Percentiles rank a stretch among this genome's conserved stretches.
Evolutionary conservation across 495 filamentous ascomycete species (phyloP).

Genomic region (Friedmanniomyces simplex): DNA sequence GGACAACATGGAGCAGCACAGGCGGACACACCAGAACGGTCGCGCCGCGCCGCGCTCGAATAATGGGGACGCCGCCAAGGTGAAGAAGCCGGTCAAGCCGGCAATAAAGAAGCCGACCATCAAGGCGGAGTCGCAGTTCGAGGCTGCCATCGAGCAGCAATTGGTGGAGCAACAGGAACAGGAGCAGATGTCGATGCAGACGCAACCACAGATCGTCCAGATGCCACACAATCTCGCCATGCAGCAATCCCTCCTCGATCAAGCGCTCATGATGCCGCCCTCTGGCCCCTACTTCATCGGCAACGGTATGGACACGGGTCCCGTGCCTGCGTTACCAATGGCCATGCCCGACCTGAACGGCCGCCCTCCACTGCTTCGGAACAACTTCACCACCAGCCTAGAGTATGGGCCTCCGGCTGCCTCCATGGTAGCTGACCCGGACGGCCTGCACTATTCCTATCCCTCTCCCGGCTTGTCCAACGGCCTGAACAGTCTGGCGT

Average conservation of each 20-base stretch:
- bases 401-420: constrained; percentile 18
- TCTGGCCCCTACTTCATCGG: constrained; percentile 17
- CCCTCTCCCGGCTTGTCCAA: constrained; percentile 20
- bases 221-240: background rate
- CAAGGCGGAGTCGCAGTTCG: constrained; percentile 11
- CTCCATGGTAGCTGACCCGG: constrained; percentile 9
- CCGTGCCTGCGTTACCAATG: constrained; percentile 15
- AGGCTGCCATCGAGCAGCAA: constrained; percentile 19
- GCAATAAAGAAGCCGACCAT: constrained; percentile 2
- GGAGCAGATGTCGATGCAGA: background rate
- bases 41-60: constrained; percentile 20
- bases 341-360: constrained; percentile 9
- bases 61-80: constrained; percentile 18
- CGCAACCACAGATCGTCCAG: background rate
- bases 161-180: constrained; percentile 3
- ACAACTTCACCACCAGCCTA: constrained; percentile 16
- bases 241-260: constrained; percentile 8
- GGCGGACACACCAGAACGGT: constrained; percentile 61
- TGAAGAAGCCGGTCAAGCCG: constrained; percentile 21
- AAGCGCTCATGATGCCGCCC: constrained; percentile 17
- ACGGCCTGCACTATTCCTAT: constrained; percentile 18
- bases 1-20: constrained; percentile 98
- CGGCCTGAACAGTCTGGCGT: constrained; percentile 20
- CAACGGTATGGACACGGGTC: constrained; percentile 11
- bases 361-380: constrained; percentile 11